phyloP scores from a whole-genome alignment of 805 yeast genomes.

The Zygotorulaspora sp. region DNA sequence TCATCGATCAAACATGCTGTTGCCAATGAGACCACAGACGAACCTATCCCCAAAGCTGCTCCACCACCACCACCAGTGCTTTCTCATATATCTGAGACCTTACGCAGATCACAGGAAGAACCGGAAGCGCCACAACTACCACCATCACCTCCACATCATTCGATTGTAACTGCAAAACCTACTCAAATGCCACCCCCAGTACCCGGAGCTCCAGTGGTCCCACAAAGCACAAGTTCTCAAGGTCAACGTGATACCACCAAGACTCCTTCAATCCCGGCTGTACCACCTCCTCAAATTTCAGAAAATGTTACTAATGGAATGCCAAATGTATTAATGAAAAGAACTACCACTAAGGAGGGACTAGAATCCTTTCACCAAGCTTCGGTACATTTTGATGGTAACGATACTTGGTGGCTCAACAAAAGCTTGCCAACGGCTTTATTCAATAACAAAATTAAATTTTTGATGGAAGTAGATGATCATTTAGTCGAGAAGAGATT shows the following conservation, averaged over 20 bases:
- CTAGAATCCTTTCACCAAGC: constrained; percentile 8
- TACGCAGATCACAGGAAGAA: constrained; percentile 15
- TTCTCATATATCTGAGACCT: not conserved
- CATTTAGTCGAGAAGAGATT: constrained; percentile 52
- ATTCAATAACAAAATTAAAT: constrained; percentile 22
- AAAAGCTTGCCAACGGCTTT: constrained; percentile 50
- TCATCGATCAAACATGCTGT: not conserved
- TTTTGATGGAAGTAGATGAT: constrained; percentile 61
- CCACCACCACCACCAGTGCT: constrained; percentile 3
- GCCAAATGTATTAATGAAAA: constrained; percentile 11
- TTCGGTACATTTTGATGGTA: constrained; percentile 24
- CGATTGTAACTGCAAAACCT: constrained; percentile 1
- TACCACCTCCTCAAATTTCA: constrained; percentile 19
- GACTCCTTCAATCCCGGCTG: constrained; percentile 16
- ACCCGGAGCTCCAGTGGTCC: constrained; percentile 11
- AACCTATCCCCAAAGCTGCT: not conserved
- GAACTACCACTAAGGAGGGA: constrained; percentile 16
- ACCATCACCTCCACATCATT: constrained; percentile 8
- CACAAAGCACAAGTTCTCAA: constrained; percentile 5
- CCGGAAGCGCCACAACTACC: constrained; percentile 18
- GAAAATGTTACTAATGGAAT: constrained; percentile 11
- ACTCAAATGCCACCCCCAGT: constrained; percentile 6
- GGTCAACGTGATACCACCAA: constrained; percentile 11
- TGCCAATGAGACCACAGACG: not conserved
- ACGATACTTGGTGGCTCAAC: constrained; percentile 62